A percentile compares a stretch with the other conserved stretches of the same genome.
Conservation (phyloP, 371 early-diverging fungal genomes). For the Capniomyces stellatus region DNA sequence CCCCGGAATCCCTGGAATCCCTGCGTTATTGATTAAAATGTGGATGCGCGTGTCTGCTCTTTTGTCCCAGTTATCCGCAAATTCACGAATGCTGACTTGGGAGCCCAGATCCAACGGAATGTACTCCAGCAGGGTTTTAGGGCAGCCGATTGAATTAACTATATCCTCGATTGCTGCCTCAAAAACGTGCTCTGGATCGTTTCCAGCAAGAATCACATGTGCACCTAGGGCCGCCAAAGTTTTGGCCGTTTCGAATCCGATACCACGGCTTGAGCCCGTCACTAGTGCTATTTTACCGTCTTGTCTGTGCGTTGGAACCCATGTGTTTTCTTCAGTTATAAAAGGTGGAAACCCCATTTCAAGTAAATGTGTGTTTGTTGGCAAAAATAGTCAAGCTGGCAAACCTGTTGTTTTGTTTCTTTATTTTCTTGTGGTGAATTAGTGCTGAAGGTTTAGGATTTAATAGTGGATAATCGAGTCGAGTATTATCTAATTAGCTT, state of each 20-base stretch:
- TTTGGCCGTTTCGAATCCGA: constrained; percentile 27
- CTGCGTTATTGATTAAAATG: constrained; percentile 41
- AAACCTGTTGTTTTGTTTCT: too few species aligned
- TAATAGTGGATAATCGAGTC: too few species aligned
- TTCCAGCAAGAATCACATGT: constrained; percentile 22
- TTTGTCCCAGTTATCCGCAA: constrained; percentile 11
- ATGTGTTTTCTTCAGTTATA: constrained; percentile 8
- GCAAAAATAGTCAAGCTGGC: too few species aligned
- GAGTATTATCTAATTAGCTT: too few species aligned
- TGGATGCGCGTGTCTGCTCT: constrained; percentile 13
- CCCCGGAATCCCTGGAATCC: constrained; percentile 20
- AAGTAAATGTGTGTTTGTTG: too few species aligned
- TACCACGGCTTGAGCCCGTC: constrained; percentile 33
- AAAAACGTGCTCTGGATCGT: constrained; percentile 17
- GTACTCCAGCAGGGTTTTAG: constrained; percentile 23
- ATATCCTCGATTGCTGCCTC: constrained; percentile 17
- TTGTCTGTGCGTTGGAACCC: constrained; percentile 17
- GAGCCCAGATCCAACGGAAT: constrained; percentile 28
- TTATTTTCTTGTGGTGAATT: too few species aligned
- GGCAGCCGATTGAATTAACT: constrained; percentile 13
- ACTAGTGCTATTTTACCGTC: constrained; percentile 28
- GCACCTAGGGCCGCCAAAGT: constrained; percentile 27
- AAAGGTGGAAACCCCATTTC: constrained; percentile 22
- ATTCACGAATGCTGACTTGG: constrained; percentile 19
- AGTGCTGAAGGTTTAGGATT: too few species aligned